Evolutionary conservation across 2,329 filamentous ascomycete species (phyloP).

Genomic region (Fusarium beomiforme): DNA sequence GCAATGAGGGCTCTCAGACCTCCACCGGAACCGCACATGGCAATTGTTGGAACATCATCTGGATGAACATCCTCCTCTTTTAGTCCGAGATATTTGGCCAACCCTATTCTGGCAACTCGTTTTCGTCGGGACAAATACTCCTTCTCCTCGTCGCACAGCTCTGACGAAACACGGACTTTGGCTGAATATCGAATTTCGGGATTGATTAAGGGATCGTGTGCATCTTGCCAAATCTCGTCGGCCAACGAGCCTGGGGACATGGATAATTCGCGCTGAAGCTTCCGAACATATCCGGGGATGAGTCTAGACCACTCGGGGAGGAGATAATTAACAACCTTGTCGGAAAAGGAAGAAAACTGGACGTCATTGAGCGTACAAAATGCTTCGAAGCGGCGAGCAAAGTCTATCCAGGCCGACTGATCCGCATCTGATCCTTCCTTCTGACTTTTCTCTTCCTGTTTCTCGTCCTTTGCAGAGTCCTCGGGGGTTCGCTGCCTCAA

Average conservation of each 20-base stretch:
- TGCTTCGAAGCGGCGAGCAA: constrained; percentile 59
- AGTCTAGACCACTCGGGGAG: constrained; percentile 84
- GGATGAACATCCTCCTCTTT: constrained; percentile 85
- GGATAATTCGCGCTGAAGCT: constrained; percentile 87
- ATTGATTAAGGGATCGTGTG: constrained; percentile 83
- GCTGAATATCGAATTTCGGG: constrained; percentile 89
- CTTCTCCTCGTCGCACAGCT: constrained; percentile 86
- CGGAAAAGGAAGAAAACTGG: constrained; percentile 65
- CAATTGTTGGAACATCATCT: constrained; percentile 92
- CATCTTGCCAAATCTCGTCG: constrained; percentile 92
- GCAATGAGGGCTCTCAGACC: constrained; percentile 90
- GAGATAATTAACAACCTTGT: constrained; percentile 74
- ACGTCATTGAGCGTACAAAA: constrained; percentile 65
- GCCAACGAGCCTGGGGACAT: constrained; percentile 89
- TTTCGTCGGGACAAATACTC: constrained; percentile 76
- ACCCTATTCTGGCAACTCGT: constrained; percentile 72
- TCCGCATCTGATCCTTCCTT: constrained; percentile 35
- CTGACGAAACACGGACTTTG: constrained; percentile 80
- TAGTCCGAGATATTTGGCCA: constrained; percentile 85
- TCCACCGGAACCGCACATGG: constrained; percentile 93
- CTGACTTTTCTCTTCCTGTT: constrained; percentile 31
- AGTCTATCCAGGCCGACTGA: constrained; percentile 59
- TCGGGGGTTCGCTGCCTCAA: constrained; percentile 9
- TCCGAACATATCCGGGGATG: constrained; percentile 80
- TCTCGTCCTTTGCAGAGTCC: constrained; percentile 6